Evolutionary conservation across 768 basidiomycete genomes (phyloP).

Genomic region (Daedaleopsis sinensis): DNA sequence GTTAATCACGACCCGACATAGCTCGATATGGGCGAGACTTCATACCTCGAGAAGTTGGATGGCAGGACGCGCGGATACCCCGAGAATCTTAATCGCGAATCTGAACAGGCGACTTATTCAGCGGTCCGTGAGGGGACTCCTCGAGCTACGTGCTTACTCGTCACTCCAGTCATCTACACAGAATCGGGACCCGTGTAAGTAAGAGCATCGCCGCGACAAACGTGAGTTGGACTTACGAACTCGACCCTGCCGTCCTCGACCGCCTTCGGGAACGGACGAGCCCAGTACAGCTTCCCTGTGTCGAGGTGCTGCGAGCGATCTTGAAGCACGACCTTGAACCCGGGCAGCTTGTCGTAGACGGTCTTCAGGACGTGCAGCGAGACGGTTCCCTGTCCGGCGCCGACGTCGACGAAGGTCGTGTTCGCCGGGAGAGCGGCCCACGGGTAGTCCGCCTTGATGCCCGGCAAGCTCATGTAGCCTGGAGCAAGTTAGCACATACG

Average conservation of each 20-base stretch:
- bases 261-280: background rate
- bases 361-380: background rate
- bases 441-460: background rate
- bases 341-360: background rate
- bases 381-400: background rate
- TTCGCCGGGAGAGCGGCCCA: background rate
- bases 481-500: background rate
- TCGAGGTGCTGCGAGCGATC: background rate
- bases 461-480: background rate
- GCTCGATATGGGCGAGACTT: background rate
- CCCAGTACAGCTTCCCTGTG: background rate
- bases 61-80: background rate
- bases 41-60: background rate
- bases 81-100: background rate
- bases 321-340: background rate
- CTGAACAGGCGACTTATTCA: background rate
- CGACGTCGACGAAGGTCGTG: conserved; percentile 1
- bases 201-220: too few species aligned
- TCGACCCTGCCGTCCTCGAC: background rate
- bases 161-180: background rate
- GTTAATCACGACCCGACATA: background rate
- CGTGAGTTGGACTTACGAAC: background rate
- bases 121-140: background rate
- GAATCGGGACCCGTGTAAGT: background rate
- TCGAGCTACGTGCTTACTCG: background rate